Percentiles rank a stretch among this genome's conserved stretches.
phyloP scores from a whole-genome alignment of 2,329 filamentous ascomycete species.

The Cladosporium sp. region DNA sequence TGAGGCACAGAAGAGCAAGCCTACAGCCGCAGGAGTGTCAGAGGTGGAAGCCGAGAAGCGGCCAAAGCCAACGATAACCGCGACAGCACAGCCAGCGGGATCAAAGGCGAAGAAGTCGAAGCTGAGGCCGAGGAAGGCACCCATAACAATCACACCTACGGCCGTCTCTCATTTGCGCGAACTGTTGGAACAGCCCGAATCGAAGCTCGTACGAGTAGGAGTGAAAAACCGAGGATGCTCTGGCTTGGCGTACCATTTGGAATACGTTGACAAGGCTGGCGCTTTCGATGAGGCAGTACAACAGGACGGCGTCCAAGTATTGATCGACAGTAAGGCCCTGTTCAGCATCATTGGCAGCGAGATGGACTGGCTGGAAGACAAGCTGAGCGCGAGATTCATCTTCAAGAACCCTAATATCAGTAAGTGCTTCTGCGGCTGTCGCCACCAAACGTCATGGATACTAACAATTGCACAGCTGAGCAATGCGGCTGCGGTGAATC shows the following conservation, averaged over 20 bases:
- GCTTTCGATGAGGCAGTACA: constrained; percentile 89
- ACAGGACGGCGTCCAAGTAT: constrained; percentile 91
- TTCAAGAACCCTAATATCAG: constrained; percentile 98
- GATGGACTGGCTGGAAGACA: constrained; percentile 99
- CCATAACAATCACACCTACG: constrained; percentile 78
- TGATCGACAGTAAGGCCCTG: constrained; percentile 95
- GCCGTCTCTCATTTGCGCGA: constrained; percentile 77
- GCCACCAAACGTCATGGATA: neutral
- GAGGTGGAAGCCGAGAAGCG: constrained; percentile 35
- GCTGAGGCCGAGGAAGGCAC: constrained; percentile 81
- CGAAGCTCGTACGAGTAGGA: constrained; percentile 90
- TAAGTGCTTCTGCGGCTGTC: constrained; percentile 54
- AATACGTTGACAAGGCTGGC: constrained; percentile 90
- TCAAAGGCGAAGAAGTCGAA: constrained; percentile 62
- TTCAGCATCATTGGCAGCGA: constrained; percentile 98
- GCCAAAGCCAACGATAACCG: constrained; percentile 25
- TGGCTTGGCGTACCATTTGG: constrained; percentile 86
- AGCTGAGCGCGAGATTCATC: constrained; percentile 85
- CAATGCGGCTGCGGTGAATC: constrained; percentile 96
- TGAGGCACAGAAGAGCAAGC: constrained; percentile 67
- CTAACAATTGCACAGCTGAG: constrained; percentile 66
- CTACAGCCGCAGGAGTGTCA: constrained; percentile 21
- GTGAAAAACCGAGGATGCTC: constrained; percentile 94
- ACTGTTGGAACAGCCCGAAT: constrained; percentile 79
- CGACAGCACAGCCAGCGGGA: constrained; percentile 43